phyloP scores from a whole-genome alignment of 495 filamentous ascomycete genomes.

The Penicillium malachiteum region DNA sequence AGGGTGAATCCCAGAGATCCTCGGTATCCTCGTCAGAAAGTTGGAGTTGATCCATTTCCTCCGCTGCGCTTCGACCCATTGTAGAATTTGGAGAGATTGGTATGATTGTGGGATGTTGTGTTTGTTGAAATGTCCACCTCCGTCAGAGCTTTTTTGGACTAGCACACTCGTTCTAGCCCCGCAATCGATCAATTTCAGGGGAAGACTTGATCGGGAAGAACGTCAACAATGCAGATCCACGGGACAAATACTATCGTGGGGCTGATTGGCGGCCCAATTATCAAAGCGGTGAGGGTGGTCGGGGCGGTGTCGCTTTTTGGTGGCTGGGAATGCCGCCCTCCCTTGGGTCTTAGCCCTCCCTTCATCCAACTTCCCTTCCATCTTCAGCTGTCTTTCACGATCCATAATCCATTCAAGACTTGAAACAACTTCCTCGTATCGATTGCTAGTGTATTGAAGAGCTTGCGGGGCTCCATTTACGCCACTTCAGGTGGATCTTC shows the following conservation, averaged over 20 bases:
- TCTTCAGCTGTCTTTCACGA: slow-evolving; percentile 6
- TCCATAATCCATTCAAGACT: not conserved
- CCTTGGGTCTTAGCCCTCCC: slow-evolving; percentile 19
- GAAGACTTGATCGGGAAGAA: slow-evolving; percentile 11
- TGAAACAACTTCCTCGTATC: not conserved
- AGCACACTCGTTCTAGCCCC: not conserved
- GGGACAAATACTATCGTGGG: slow-evolving; percentile 12
- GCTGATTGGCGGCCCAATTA: slow-evolving; percentile 3
- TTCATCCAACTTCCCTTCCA: slow-evolving; percentile 10
- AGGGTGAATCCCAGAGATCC: slow-evolving; percentile 72
- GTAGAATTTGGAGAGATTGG: not conserved
- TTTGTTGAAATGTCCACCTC: too few relatives aligned
- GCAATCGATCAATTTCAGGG: slow-evolving; percentile 1
- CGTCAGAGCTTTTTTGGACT: too few relatives aligned
- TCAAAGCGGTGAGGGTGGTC: slow-evolving; percentile 16
- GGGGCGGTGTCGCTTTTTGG: slow-evolving; percentile 12
- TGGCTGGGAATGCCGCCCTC: slow-evolving; percentile 18
- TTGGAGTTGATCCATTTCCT: slow-evolving; percentile 50
- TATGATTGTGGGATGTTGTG: not conserved
- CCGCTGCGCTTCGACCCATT: slow-evolving; percentile 42
- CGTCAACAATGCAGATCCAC: slow-evolving; percentile 17
- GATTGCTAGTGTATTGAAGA: not conserved
- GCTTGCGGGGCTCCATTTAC: not conserved
- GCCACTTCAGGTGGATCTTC: not conserved
- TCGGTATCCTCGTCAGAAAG: slow-evolving; percentile 66